Evolutionary conservation across 495 filamentous ascomycete genomes (phyloP).

Genomic region (Aspergillus ellipticus): DNA sequence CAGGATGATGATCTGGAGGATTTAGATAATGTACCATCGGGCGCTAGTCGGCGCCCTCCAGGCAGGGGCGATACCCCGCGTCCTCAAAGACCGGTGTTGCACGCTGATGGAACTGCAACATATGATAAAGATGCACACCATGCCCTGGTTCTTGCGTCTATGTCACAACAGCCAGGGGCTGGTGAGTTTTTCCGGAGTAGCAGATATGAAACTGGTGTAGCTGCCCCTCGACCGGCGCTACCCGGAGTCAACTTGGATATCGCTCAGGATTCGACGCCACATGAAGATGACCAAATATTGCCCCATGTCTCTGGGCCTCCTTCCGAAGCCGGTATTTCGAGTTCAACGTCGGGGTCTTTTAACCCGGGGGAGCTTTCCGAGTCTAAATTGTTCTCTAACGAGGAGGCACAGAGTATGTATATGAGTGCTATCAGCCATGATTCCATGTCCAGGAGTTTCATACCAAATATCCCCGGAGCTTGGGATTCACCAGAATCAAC

Average conservation of each 20-base stretch:
- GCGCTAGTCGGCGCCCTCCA: neutral
- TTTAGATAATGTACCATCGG: slow-evolving; percentile 10
- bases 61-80: slow-evolving; percentile 16
- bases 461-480: slow-evolving; percentile 54
- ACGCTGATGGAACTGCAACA: neutral
- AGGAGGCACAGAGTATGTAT: slow-evolving; percentile 95
- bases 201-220: neutral
- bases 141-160: neutral
- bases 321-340: slow-evolving; percentile 25
- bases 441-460: slow-evolving; percentile 31
- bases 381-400: slow-evolving; percentile 81
- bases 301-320: slow-evolving; percentile 15
- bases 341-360: slow-evolving; percentile 19
- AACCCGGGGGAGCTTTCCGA: slow-evolving; percentile 53
- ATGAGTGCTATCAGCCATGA: slow-evolving; percentile 67
- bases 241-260: neutral
- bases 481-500: slow-evolving; percentile 48
- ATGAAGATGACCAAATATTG: neutral
- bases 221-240: neutral
- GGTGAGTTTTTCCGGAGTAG: neutral
- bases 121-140: neutral
- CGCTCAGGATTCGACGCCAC: neutral
- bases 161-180: slow-evolving; percentile 1
- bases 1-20: slow-evolving; percentile 37
- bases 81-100: slow-evolving; percentile 9